phyloP scores from a whole-genome alignment of 345 rosid species.

The Camelina sativa region DNA sequence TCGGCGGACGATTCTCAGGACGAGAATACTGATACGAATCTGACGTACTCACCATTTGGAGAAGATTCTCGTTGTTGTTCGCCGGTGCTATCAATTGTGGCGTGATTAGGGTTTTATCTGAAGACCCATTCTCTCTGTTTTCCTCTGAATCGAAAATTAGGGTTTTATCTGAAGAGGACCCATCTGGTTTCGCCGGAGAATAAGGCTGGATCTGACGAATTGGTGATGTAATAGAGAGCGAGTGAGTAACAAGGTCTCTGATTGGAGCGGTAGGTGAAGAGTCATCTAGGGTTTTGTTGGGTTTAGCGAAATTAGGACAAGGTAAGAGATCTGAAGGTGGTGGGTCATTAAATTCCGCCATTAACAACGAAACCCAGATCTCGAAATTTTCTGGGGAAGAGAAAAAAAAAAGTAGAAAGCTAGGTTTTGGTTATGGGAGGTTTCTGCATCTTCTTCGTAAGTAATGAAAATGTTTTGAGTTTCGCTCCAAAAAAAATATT shows the following conservation, averaged over 20 bases:
- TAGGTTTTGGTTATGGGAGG: constrained; percentile 32
- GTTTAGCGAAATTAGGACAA: constrained; percentile 10
- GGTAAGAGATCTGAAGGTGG: neutral
- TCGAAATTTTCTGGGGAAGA: neutral
- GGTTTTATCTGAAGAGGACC: constrained; percentile 20
- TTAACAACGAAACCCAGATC: constrained; percentile 5
- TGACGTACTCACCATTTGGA: neutral
- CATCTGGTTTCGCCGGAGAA: constrained; percentile 22
- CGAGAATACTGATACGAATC: constrained; percentile 11
- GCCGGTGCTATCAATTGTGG: neutral
- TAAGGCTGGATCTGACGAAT: constrained; percentile 24
- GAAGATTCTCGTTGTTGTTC: neutral
- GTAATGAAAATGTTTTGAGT: neutral
- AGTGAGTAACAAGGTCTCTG: constrained; percentile 21
- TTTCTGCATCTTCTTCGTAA: neutral
- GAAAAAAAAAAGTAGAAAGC: neutral
- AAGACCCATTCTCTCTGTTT: neutral
- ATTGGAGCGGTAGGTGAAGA: constrained; percentile 37
- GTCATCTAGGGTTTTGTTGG: constrained; percentile 31
- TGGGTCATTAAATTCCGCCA: constrained; percentile 22
- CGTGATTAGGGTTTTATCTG: neutral
- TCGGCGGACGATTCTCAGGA: neutral
- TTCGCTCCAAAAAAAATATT: constrained; percentile 23
- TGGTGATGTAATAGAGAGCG: constrained; percentile 29
- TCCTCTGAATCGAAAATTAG: neutral